Percentiles rank a stretch among this genome's conserved stretches.
These are phyloP conservation scores for Fomitopsis betulina DNA, from an alignment of 1,284 basidiomycete species.

Conservation along the genomic window DNA sequence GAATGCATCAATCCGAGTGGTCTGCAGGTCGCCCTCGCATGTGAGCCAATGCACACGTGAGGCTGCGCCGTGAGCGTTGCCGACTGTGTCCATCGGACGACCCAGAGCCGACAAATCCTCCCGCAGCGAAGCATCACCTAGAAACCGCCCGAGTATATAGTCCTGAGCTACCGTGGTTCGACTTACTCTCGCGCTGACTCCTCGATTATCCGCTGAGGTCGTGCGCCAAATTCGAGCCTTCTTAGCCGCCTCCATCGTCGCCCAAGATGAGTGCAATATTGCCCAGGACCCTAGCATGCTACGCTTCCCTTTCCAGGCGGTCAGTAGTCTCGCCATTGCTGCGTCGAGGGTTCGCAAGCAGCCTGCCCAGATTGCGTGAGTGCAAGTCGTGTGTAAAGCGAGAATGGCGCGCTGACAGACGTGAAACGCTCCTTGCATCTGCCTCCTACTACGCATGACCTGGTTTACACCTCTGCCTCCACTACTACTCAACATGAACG, in stretches of 20 bases:
- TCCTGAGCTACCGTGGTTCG: not conserved
- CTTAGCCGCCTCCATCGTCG: not conserved
- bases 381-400: slow-evolving; percentile 1
- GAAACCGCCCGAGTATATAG: slow-evolving; percentile 2
- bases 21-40: not conserved
- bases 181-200: not conserved
- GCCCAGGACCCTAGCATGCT: slow-evolving; percentile 2
- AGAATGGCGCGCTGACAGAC: slow-evolving; percentile 2
- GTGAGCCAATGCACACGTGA: not conserved
- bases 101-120: slow-evolving; percentile 2
- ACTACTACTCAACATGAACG: not conserved
- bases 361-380: slow-evolving; percentile 26
- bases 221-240: not conserved
- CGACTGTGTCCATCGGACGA: slow-evolving; percentile 3
- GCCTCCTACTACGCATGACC: not conserved
- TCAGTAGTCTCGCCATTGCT: not conserved
- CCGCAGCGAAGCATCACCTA: not conserved
- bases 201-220: not conserved
- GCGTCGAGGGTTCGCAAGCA: slow-evolving; percentile 27
- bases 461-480: not conserved
- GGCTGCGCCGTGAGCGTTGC: slow-evolving; percentile 1
- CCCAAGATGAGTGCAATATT: slow-evolving; percentile 9
- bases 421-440: not conserved
- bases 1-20: not conserved
- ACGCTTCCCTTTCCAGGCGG: slow-evolving; percentile 1